Conservation (phyloP, 2,329 filamentous ascomycete species). For the Arthrinium phaeospermum region DNA sequence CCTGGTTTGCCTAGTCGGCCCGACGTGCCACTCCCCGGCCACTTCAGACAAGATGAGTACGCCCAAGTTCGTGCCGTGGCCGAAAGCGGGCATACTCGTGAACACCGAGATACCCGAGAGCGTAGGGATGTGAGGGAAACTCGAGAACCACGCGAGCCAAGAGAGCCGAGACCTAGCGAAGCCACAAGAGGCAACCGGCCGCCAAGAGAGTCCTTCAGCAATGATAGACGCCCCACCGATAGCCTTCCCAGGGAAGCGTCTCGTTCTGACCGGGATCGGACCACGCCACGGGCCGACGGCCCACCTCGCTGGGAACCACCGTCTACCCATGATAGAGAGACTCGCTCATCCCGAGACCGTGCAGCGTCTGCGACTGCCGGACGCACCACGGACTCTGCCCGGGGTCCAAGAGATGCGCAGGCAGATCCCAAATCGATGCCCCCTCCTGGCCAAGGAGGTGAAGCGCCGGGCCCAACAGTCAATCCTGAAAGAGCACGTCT, state of each 20-base stretch:
- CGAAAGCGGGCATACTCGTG: slow-evolving; percentile 32
- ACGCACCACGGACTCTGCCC: slow-evolving; percentile 34
- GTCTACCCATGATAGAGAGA: slow-evolving; percentile 45
- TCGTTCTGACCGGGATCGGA: slow-evolving; percentile 47
- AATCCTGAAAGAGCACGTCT: slow-evolving; percentile 62
- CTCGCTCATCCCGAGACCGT: slow-evolving; percentile 41
- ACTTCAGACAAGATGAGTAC: slow-evolving; percentile 53
- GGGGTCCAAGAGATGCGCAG: slow-evolving; percentile 34
- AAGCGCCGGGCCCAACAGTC: slow-evolving; percentile 52
- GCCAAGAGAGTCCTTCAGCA: slow-evolving; percentile 46
- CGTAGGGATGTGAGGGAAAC: slow-evolving; percentile 41
- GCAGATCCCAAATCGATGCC: slow-evolving; percentile 38
- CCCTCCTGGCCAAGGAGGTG: slow-evolving; percentile 34
- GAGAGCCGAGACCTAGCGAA: slow-evolving; percentile 39
- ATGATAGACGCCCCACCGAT: slow-evolving; percentile 52
- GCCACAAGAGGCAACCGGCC: slow-evolving; percentile 47
- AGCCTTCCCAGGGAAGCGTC: slow-evolving; percentile 40
- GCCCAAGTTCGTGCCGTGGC: slow-evolving; percentile 43
- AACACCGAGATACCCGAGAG: slow-evolving; percentile 35
- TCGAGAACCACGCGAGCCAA: slow-evolving; percentile 45
- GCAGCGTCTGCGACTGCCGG: slow-evolving; percentile 30
- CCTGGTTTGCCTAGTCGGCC: slow-evolving; percentile 60
- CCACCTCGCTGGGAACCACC: slow-evolving; percentile 37
- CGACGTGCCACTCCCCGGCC: slow-evolving; percentile 60
- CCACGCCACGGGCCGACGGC: slow-evolving; percentile 35